A percentile compares a stretch with the other conserved stretches of the same genome.
phyloP scores from a whole-genome alignment of 1,139 yeast genomes.

The Yamadazyma trypodendri region DNA sequence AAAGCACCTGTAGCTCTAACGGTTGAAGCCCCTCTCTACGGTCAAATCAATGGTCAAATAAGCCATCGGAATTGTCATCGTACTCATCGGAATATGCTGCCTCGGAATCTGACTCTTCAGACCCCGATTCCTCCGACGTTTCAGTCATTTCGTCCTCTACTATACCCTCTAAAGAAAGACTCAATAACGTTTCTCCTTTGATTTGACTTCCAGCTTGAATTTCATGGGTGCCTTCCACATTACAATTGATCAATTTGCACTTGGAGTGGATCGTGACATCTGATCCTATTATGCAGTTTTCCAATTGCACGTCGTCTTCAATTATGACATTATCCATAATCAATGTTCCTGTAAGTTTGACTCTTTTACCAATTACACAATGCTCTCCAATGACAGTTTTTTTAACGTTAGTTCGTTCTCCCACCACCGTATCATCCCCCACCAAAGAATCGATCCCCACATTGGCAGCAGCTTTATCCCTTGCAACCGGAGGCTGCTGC shows the following conservation, averaged over 20 bases:
- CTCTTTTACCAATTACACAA: slow-evolving; percentile 79
- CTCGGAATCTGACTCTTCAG: slow-evolving; percentile 27
- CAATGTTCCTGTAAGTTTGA: slow-evolving; percentile 85
- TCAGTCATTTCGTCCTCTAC: slow-evolving; percentile 29
- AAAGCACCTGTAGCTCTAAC: too few species aligned
- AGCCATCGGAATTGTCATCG: slow-evolving; percentile 50
- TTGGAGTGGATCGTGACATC: slow-evolving; percentile 60
- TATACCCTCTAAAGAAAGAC: slow-evolving; percentile 57
- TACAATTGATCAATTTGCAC: slow-evolving; percentile 68
- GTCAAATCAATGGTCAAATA: slow-evolving; percentile 39
- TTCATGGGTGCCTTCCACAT: slow-evolving; percentile 75
- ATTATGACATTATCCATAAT: slow-evolving; percentile 67
- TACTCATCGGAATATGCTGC: slow-evolving; percentile 37
- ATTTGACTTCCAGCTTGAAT: slow-evolving; percentile 62
- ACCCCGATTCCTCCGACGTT: slow-evolving; percentile 21
- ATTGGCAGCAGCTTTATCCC: slow-evolving; percentile 67
- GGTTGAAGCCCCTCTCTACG: too few species aligned
- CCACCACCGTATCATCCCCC: slow-evolving; percentile 57
- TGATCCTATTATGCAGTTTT: slow-evolving; percentile 84
- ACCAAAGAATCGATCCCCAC: slow-evolving; percentile 86
- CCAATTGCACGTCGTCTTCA: slow-evolving; percentile 82
- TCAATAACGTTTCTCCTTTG: slow-evolving; percentile 82
- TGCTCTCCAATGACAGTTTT: slow-evolving; percentile 72
- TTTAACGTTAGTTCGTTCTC: slow-evolving; percentile 83
- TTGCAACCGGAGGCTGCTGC: slow-evolving; percentile 20